These are phyloP conservation scores for Mortierella alpina DNA, from an alignment of 192 early-diverging fungal genomes.

Conservation along the genomic window DNA sequence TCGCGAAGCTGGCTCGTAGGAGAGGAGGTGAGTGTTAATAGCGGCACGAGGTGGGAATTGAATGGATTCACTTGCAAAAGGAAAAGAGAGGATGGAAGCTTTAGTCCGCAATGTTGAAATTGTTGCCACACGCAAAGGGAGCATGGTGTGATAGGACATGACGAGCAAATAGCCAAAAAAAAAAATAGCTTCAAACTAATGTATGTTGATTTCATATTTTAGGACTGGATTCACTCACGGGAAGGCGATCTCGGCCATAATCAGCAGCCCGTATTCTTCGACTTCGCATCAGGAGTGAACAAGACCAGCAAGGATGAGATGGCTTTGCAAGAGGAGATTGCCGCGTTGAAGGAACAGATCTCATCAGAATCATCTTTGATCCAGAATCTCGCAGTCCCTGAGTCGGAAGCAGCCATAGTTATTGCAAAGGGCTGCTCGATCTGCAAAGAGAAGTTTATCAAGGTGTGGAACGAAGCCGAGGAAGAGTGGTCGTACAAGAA, in stretches of 20 bases:
- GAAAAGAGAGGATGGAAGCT: no score
- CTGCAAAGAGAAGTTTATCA: constrained; percentile 81
- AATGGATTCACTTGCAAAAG: no score
- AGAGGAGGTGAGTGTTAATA: constrained; percentile 59
- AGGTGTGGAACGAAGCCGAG: constrained; percentile 79
- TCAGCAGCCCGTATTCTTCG: constrained; percentile 52
- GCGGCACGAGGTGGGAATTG: not conserved
- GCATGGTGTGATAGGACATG: no score
- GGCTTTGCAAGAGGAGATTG: constrained; percentile 39
- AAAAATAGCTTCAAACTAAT: no score
- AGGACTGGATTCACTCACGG: constrained; percentile 60
- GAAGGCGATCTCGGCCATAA: constrained; percentile 49
- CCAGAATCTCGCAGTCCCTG: constrained; percentile 19
- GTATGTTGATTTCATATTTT: not conserved
- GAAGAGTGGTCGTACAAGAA: constrained; percentile 83
- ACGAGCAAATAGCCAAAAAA: no score
- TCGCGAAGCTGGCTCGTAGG: constrained; percentile 90
- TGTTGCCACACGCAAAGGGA: no score
- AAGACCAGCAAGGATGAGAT: constrained; percentile 42
- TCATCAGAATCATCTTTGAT: constrained; percentile 36
- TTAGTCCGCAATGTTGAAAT: not conserved
- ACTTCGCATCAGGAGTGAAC: constrained; percentile 31
- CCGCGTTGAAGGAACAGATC: constrained; percentile 34
- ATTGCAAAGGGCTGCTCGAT: constrained; percentile 73
- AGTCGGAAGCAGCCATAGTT: constrained; percentile 53